Evolutionary conservation across 2,329 filamentous ascomycete genomes (phyloP).

Genomic region (Aureobasidium musti): DNA sequence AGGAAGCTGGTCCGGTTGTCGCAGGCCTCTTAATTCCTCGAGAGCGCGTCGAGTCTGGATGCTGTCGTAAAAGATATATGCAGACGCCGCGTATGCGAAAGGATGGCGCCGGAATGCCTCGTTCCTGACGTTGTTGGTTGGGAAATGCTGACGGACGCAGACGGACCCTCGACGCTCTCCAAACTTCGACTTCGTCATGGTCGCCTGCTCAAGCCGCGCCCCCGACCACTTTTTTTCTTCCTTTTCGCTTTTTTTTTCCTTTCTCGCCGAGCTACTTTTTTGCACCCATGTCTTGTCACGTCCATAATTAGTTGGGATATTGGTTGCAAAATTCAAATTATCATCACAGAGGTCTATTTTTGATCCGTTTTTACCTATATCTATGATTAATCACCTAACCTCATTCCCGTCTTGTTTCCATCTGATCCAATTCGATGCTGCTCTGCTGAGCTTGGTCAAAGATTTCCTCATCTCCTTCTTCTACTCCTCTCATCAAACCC

Average conservation of each 20-base stretch:
- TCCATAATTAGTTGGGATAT: not conserved
- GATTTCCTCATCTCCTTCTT: conserved; percentile 15
- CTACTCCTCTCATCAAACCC: conserved; percentile 36
- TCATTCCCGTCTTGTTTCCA: not conserved
- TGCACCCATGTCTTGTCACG: not conserved
- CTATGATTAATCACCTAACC: not conserved
- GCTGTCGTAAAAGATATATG: not conserved
- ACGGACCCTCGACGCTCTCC: not conserved
- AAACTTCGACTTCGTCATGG: conserved; percentile 13
- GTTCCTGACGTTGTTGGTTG: conserved; percentile 14
- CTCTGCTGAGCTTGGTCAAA: conserved; percentile 9
- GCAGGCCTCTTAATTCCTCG: not conserved
- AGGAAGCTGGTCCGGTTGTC: not conserved
- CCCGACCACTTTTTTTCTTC: conserved; percentile 5
- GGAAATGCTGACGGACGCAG: conserved; percentile 12
- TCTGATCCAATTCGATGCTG: not conserved
- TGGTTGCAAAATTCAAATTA: conserved; percentile 21
- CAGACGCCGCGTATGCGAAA: not conserved
- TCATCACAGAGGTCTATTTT: not conserved
- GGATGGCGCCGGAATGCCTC: not conserved
- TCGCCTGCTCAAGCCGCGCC: not conserved
- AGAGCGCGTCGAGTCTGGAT: not conserved
- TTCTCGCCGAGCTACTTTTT: not conserved
- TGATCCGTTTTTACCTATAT: not conserved
- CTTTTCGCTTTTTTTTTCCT: conserved; percentile 11